Conservation (phyloP, 1,284 basidiomycete species). For the Pholiota adiposa region DNA sequence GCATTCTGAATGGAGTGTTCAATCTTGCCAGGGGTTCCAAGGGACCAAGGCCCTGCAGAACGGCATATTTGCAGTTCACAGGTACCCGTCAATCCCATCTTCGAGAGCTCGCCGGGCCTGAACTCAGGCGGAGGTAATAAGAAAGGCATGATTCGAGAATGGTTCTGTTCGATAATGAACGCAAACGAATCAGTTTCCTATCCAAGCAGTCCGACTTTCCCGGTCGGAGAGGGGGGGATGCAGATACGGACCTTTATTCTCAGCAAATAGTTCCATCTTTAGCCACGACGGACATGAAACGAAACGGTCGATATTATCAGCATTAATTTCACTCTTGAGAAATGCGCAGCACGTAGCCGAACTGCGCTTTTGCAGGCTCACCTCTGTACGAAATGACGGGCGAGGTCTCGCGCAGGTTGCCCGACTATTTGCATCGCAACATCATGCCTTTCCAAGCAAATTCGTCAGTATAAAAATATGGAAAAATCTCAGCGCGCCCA, state of each 20-base stretch:
- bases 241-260: slow-evolving; percentile 77
- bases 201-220: not conserved
- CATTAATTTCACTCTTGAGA: slow-evolving; percentile 16
- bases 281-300: slow-evolving; percentile 11
- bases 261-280: slow-evolving; percentile 88
- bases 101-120: slow-evolving; percentile 78
- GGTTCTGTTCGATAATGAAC: slow-evolving; percentile 61
- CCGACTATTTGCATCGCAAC: slow-evolving; percentile 95
- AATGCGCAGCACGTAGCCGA: slow-evolving; percentile 23
- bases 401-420: slow-evolving; percentile 94
- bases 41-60: slow-evolving; percentile 94
- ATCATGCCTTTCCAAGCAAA: slow-evolving; percentile 76
- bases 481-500: not conserved
- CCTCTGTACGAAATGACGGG: slow-evolving; percentile 94
- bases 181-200: slow-evolving; percentile 11
- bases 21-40: slow-evolving; percentile 85
- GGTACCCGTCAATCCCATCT: slow-evolving; percentile 89
- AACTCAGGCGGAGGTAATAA: slow-evolving; percentile 95
- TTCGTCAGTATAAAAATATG: not conserved
- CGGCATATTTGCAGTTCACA: slow-evolving; percentile 98
- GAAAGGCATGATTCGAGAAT: slow-evolving; percentile 92
- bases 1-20: slow-evolving; percentile 97
- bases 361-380: slow-evolving; percentile 35
- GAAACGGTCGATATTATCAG: slow-evolving; percentile 13
- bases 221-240: not conserved